These are phyloP conservation scores for Penicillium bovifimosum DNA, from an alignment of 495 filamentous ascomycete genomes.

Conservation along the genomic window DNA sequence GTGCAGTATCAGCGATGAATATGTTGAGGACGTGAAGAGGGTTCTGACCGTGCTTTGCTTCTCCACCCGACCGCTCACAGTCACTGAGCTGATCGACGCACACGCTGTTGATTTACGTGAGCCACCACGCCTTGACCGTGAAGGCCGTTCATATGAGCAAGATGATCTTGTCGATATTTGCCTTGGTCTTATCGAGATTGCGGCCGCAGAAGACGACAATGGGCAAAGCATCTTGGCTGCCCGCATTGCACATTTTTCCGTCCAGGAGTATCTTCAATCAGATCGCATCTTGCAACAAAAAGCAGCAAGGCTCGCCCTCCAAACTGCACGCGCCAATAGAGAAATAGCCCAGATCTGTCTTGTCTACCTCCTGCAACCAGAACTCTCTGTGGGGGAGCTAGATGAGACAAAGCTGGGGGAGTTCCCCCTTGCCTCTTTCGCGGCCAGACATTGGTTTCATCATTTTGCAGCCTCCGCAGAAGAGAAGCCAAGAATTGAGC, in stretches of 20 bases:
- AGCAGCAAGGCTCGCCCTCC: no score
- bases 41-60: constrained; percentile 31
- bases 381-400: no score
- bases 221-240: neutral
- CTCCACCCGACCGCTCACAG: constrained; percentile 23
- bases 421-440: no score
- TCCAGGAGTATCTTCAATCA: constrained; percentile 39
- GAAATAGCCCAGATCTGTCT: no score
- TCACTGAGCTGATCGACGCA: constrained; percentile 27
- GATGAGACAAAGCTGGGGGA: no score
- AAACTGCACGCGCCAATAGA: no score
- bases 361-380: no score
- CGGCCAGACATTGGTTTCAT: no score
- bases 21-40: constrained; percentile 21
- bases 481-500: no score
- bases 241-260: constrained; percentile 36
- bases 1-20: constrained; percentile 18
- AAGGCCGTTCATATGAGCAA: constrained; percentile 9
- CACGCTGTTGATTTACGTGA: constrained; percentile 20
- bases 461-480: no score
- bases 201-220: neutral
- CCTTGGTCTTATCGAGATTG: constrained; percentile 25
- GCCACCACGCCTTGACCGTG: constrained; percentile 16
- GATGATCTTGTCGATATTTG: constrained; percentile 16
- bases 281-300: no score